These are phyloP conservation scores for Phlegmacium glaucopus DNA, from an alignment of 768 basidiomycete genomes.

Conservation along the genomic window DNA sequence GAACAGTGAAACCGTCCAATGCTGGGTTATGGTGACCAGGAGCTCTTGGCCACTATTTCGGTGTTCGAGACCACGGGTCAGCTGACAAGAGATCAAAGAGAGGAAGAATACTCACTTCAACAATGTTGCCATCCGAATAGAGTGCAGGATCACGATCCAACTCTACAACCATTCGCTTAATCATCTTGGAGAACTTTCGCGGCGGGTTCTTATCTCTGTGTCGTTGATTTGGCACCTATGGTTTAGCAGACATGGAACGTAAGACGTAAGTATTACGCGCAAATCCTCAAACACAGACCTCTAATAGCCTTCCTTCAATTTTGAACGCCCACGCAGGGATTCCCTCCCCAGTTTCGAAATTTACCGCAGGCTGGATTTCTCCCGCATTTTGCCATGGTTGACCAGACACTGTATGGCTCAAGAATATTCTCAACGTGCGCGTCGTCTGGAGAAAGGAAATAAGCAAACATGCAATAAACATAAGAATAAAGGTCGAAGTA, in stretches of 20 bases:
- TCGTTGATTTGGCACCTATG: conserved; percentile 57
- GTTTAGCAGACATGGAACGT: neutral
- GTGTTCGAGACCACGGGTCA: neutral
- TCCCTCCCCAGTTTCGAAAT: conserved; percentile 82
- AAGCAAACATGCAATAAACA: neutral
- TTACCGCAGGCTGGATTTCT: conserved; percentile 39
- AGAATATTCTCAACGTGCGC: conserved; percentile 78
- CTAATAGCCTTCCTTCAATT: conserved; percentile 83
- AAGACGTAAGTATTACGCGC: neutral
- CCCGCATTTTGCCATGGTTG: conserved; percentile 76
- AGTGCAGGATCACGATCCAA: conserved; percentile 79
- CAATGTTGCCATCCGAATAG: conserved; percentile 83
- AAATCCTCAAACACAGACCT: conserved; percentile 40
- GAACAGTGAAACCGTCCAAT: conserved; percentile 84
- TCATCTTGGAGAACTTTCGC: conserved; percentile 82
- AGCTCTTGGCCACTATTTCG: conserved; percentile 58
- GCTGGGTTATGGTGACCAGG: conserved; percentile 53
- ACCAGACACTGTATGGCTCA: conserved; percentile 83
- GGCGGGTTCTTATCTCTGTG: conserved; percentile 57
- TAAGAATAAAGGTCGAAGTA: neutral
- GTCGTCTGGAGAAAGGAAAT: conserved; percentile 51
- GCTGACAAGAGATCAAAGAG: neutral
- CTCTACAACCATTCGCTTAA: conserved; percentile 83
- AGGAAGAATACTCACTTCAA: conserved; percentile 60
- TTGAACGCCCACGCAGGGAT: conserved; percentile 88